Base-by-base conservation (phyloP, 2,329 filamentous ascomycete genomes). In the Penicillium freii region DNA sequence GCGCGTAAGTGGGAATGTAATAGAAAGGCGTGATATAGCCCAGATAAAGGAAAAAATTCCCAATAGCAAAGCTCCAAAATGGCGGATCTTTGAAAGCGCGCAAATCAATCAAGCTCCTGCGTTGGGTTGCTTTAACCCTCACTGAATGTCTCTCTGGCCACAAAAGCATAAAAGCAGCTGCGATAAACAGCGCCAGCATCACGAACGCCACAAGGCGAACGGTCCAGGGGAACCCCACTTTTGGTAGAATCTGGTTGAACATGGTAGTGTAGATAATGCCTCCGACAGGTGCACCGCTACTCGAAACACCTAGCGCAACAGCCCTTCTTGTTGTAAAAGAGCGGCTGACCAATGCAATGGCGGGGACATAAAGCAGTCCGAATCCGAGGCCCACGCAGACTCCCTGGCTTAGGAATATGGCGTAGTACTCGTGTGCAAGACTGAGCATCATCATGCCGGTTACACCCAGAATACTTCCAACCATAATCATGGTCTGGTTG, bases 151-250 rank as follows among this genome's bases (percentile, higher is more conserved):
- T 45, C 19, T 52, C 48, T 4, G 77, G 76, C 6, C 27, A 39
- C 4, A 61, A 17, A 31, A 62, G 51, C 15, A 64, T 29, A 5
- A 52, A 2, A 33, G 48, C 60, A 10, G 56, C 60, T 2, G 53
- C 19, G 5, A 59, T 39, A 8, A 63, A 63, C 2, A 62, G 46
- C 4, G 70, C 74, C 0, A 85, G 63, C 57, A 83, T 81, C 15
- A 86, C 73, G 40, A 87, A 78, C 0, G 78, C 83, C 62, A 84
- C 79, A 0, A 80, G 73, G 0, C 84, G 74, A 0, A 83, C 77
- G 0, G 84, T 83, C 82, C 83, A 86, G 0, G 75, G 72, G 60
- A 86, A 86, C 0, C 84, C 84, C 4, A 86, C 68, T 29, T 74
- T 74, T 0, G 81, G 78, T 2, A 84, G 70, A 4, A 86, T 70